Base-by-base conservation (phyloP, 768 basidiomycete genomes). In the Boletellus emodensis region DNA sequence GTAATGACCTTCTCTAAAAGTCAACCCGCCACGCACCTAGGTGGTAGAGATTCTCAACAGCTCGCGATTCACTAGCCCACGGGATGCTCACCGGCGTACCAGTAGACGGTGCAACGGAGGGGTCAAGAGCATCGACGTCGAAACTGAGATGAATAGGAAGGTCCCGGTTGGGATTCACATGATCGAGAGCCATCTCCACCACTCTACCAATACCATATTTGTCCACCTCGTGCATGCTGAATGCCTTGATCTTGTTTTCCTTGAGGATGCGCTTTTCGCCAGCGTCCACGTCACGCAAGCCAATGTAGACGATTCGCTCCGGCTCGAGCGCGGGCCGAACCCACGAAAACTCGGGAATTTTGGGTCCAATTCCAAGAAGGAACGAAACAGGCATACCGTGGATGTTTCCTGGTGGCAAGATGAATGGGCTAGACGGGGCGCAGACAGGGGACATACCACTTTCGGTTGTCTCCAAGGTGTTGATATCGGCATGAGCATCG, bases 371-470 rank as follows among this genome's bases (percentile, higher is more conserved):
- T 66, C 76, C 83, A 72, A 84, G 48, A 44, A 99, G 81, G 81
- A 98, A 98, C 6, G 96, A 91, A 39, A 98, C 81, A 18, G 96
- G 96, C 87, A 96, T 97, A 54, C 96, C 96, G 71, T 99, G 96
- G 40, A 99, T 85, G 70, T 98, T 97, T 28, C 95, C 95, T 80
- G 63, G 33, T 8, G 15, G 34, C 14, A 9, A 8, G 26, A 35
- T 63, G 30, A 24, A 38, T 17, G 4, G 2, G 11, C 8, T 53
- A 55, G 24, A 11, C 35, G 38, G 17, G 11, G 30, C 17, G 47
- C 37, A 35, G 49, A 26, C 5, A 26, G 33, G 8, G 40, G 33
- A 61, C 72, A 48, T 64, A 81, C 87, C 87, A 59, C 87, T 83
- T 38, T 73, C 84, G 17, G 94, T 94, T 14, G 89, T 82, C 49